Conservation (phyloP, 2,329 filamentous ascomycete genomes). For the Aspergillus viridinutans region DNA sequence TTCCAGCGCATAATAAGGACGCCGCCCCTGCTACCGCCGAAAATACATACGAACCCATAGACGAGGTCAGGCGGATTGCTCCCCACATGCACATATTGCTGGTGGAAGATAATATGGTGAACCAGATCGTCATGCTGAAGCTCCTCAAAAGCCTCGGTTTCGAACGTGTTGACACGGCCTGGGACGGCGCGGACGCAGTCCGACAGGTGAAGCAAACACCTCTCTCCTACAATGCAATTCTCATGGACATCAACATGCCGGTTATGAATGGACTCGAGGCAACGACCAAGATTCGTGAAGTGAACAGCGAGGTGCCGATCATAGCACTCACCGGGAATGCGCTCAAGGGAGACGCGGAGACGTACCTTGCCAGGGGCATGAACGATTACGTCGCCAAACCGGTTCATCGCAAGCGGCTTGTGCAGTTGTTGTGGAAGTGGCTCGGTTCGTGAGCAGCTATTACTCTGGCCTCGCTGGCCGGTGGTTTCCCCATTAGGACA, state of each 20-base stretch:
- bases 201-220: constrained; percentile 40
- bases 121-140: constrained; percentile 40
- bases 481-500: neutral
- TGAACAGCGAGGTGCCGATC: constrained; percentile 43
- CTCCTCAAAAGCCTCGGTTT: constrained; percentile 39
- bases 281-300: constrained; percentile 40
- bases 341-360: constrained; percentile 52
- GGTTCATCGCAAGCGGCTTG: constrained; percentile 47
- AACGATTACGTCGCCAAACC: constrained; percentile 55
- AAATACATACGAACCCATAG: constrained; percentile 15
- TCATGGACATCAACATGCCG: constrained; percentile 49
- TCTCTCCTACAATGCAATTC: constrained; percentile 40
- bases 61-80: constrained; percentile 36
- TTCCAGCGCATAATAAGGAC: constrained; percentile 24
- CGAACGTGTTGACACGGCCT: constrained; percentile 39
- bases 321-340: constrained; percentile 56
- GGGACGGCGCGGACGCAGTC: constrained; percentile 44
- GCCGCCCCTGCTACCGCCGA: constrained; percentile 14
- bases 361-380: constrained; percentile 53
- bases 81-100: constrained; percentile 39
- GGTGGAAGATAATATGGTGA: constrained; percentile 43
- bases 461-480: neutral
- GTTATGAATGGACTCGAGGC: constrained; percentile 45
- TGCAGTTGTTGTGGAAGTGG: constrained; percentile 42
- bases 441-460: constrained; percentile 20